Evolutionary conservation across 306 rosid genomes (phyloP).

Genomic region (Lathyrus sativus): DNA sequence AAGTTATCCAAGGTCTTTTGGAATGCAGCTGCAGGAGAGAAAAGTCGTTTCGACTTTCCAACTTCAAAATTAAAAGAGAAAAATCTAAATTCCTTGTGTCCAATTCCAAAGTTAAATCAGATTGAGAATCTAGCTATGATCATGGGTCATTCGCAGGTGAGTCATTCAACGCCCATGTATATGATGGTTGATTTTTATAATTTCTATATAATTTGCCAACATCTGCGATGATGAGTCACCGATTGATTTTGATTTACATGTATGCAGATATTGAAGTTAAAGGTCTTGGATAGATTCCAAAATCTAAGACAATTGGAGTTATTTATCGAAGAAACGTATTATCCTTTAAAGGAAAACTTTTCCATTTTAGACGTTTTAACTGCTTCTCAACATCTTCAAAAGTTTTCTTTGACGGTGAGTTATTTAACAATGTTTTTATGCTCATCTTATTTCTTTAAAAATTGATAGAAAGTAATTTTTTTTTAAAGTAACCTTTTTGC

Average conservation of each 20-base stretch:
- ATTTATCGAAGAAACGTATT: not conserved
- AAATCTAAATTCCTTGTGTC: not conserved
- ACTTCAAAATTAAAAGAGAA: not conserved
- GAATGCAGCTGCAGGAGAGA: not conserved
- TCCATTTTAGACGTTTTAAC: not conserved
- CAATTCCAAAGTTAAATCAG: not conserved
- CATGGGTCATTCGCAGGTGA: not conserved
- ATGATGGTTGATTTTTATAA: too few relatives aligned
- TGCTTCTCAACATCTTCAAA: not conserved
- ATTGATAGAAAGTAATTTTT: too few relatives aligned
- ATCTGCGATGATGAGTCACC: not conserved
- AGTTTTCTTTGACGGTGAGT: not conserved
- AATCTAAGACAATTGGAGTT: not conserved
- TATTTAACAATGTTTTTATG: not conserved
- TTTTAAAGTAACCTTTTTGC: too few relatives aligned
- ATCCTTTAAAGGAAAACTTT: not conserved
- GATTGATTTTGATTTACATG: not conserved
- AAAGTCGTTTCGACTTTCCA: not conserved
- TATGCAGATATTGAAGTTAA: not conserved
- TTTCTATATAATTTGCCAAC: too few relatives aligned
- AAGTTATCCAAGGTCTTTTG: not conserved
- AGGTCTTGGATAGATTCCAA: not conserved
- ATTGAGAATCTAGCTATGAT: not conserved
- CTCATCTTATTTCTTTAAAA: too few relatives aligned
- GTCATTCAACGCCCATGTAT: not conserved